These are phyloP conservation scores for Carex pumila DNA, from an alignment of 176 grass and related monocot species.

Conservation along the genomic window DNA sequence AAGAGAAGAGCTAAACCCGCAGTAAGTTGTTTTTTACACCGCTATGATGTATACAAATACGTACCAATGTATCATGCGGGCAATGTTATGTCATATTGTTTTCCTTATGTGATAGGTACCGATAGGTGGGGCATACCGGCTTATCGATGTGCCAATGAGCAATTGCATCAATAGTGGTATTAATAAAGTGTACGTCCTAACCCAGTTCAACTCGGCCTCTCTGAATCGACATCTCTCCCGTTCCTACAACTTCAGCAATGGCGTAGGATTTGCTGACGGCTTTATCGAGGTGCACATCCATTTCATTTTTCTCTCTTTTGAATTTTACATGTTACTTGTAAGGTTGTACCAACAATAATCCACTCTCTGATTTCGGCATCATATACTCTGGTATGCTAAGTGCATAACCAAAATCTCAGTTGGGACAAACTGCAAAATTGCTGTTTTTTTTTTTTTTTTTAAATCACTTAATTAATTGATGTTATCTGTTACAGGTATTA, in stretches of 20 bases:
- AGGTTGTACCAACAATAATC: not conserved
- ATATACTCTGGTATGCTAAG: not conserved
- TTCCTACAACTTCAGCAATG: constrained; percentile 61
- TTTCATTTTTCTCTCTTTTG: not conserved
- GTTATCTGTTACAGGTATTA: constrained; percentile 42
- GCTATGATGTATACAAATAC: not conserved
- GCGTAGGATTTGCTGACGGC: constrained; percentile 52
- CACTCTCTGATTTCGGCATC: not conserved
- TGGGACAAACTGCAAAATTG: not conserved
- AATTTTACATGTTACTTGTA: not conserved
- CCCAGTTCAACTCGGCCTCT: constrained; percentile 83
- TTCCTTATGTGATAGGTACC: constrained; percentile 40
- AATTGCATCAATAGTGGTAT: constrained; percentile 94
- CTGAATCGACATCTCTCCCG: constrained; percentile 78
- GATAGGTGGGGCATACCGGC: constrained; percentile 75
- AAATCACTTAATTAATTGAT: not conserved
- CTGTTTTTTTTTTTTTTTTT: not conserved
- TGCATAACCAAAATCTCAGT: not conserved
- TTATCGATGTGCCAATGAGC: constrained; percentile 96
- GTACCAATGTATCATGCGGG: not conserved
- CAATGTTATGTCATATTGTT: not conserved
- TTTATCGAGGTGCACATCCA: constrained; percentile 58
- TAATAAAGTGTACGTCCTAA: constrained; percentile 91
- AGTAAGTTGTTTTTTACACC: constrained; percentile 32
- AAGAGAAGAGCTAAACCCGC: constrained; percentile 83